Percentiles rank a stretch among this genome's conserved stretches.
phyloP scores from a whole-genome alignment of 1,139 yeast genomes.

The Wickerhamomyces sp. region DNA sequence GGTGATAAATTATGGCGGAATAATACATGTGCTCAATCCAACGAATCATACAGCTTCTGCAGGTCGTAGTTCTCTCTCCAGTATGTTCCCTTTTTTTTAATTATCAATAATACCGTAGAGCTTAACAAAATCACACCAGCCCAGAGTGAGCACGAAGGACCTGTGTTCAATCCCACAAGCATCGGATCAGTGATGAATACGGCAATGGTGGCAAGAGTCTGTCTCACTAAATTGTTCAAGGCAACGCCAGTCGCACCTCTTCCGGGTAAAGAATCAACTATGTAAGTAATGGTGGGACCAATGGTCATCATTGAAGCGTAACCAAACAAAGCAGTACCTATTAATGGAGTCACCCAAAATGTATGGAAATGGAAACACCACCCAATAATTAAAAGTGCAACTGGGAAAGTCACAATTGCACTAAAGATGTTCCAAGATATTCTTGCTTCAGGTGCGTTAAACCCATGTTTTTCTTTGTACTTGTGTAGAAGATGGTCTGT shows the following conservation, averaged over 20 bases:
- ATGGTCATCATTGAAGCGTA: conserved; percentile 81
- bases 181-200: conserved; percentile 73
- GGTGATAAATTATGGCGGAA: too few species aligned
- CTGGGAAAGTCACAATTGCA: conserved; percentile 59
- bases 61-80: conserved; percentile 67
- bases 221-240: conserved; percentile 68
- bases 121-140: conserved; percentile 50
- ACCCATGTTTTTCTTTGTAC: conserved; percentile 60
- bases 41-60: conserved; percentile 46
- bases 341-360: conserved; percentile 71
- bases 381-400: conserved; percentile 69
- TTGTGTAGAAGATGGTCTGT: conserved; percentile 56
- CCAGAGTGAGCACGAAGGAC: conserved; percentile 63
- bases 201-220: conserved; percentile 68
- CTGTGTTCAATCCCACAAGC: conserved; percentile 57
- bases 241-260: conserved; percentile 90
- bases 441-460: conserved; percentile 70
- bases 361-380: conserved; percentile 68
- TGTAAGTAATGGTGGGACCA: conserved; percentile 74
- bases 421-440: conserved; percentile 67
- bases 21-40: too few species aligned
- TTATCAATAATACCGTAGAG: conserved; percentile 37
- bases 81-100: conserved; percentile 53
- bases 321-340: conserved; percentile 81
- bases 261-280: conserved; percentile 84